A percentile compares a stretch with the other conserved stretches of the same genome.
phyloP scores from a whole-genome alignment of 1,139 yeast genomes.

The Magnusiomyces suaveolens region DNA sequence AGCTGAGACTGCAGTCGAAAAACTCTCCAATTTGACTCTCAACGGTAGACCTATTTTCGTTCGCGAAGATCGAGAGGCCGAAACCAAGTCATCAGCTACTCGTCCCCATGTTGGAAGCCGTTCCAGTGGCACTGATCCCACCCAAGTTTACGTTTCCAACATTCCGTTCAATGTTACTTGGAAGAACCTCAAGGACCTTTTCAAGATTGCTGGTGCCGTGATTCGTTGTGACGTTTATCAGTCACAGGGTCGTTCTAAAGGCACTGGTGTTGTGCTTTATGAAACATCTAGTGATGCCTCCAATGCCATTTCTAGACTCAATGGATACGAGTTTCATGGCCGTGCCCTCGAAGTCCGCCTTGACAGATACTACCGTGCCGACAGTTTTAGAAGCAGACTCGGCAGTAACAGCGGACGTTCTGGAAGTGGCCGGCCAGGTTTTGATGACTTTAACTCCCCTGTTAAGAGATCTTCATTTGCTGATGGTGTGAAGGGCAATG shows the following conservation, averaged over 20 bases:
- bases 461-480: slow-evolving; percentile 40
- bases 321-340: slow-evolving; percentile 89
- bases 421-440: neutral
- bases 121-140: slow-evolving; percentile 24
- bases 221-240: slow-evolving; percentile 70
- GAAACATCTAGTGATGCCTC: slow-evolving; percentile 78
- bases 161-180: slow-evolving; percentile 72
- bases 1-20: slow-evolving; percentile 65
- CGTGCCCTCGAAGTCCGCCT: slow-evolving; percentile 67
- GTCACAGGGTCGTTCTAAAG: slow-evolving; percentile 73
- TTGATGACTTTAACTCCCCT: slow-evolving; percentile 6
- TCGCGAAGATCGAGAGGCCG: slow-evolving; percentile 46
- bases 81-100: slow-evolving; percentile 19
- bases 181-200: slow-evolving; percentile 79
- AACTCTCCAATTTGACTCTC: slow-evolving; percentile 57
- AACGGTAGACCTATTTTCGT: slow-evolving; percentile 84
- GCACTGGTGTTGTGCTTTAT: slow-evolving; percentile 84
- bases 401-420: slow-evolving; percentile 7
- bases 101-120: slow-evolving; percentile 12
- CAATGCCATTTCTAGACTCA: slow-evolving; percentile 83
- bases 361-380: slow-evolving; percentile 40
- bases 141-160: slow-evolving; percentile 73
- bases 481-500: slow-evolving; percentile 53
- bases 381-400: slow-evolving; percentile 7
- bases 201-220: slow-evolving; percentile 67